Evolutionary conservation across 352 stramenopile genomes (phyloP).

Genomic region (Nothophytophthora sp.): DNA sequence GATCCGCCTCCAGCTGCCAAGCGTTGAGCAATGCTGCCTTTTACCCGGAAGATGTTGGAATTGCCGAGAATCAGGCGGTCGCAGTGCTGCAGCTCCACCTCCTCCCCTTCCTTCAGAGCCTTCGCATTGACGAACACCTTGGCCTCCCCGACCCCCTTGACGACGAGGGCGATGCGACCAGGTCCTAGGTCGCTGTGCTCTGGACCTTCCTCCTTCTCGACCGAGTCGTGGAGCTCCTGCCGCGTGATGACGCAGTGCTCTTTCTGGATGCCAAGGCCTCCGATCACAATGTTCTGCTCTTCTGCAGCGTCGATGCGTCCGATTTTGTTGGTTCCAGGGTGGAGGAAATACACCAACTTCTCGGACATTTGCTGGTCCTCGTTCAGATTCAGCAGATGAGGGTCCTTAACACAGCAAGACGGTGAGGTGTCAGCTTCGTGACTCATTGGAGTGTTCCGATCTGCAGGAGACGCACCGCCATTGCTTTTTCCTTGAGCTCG

Average conservation of each 20-base stretch:
- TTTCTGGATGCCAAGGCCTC: constrained; percentile 76
- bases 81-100: constrained; percentile 48
- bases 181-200: neutral
- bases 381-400: constrained; percentile 86
- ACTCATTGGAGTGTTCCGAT: too few species aligned
- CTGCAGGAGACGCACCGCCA: constrained; percentile 34
- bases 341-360: constrained; percentile 82
- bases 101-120: constrained; percentile 33
- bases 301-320: constrained; percentile 64
- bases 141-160: constrained; percentile 36
- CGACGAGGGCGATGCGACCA: constrained; percentile 17
- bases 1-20: too few species aligned
- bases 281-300: constrained; percentile 78
- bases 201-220: neutral
- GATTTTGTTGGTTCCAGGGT: constrained; percentile 54
- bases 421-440: neutral
- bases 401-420: constrained; percentile 30
- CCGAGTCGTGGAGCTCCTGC: constrained; percentile 1
- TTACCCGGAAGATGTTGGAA: constrained; percentile 74
- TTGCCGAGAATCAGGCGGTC: constrained; percentile 79
- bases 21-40: neutral
- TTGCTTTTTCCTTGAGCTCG: constrained; percentile 59
- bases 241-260: constrained; percentile 63
- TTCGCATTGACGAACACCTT: constrained; percentile 81
- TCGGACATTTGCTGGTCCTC: constrained; percentile 88